These are phyloP conservation scores for Sphaerobolus stellatus DNA, from an alignment of 1,284 basidiomycete genomes.

Conservation along the genomic window DNA sequence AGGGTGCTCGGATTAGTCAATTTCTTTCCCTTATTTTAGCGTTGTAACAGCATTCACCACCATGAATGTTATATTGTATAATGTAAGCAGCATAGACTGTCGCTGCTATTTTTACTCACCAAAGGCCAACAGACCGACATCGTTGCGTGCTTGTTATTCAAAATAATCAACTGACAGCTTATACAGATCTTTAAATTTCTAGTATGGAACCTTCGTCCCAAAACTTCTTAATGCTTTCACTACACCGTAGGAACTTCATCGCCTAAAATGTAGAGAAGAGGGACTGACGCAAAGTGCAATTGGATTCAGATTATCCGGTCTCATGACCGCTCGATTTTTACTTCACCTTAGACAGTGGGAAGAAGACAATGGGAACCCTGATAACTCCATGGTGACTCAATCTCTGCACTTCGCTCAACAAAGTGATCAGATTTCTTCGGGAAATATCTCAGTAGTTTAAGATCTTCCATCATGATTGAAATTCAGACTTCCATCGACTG, in stretches of 20 bases:
- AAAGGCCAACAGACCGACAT: neutral
- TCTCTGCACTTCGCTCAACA: too few species aligned
- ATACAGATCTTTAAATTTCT: neutral
- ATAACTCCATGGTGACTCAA: too few species aligned
- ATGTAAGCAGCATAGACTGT: neutral
- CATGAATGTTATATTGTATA: neutral
- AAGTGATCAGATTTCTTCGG: too few species aligned
- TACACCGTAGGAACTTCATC: conserved; percentile 25
- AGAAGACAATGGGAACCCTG: too few species aligned
- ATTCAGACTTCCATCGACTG: too few species aligned
- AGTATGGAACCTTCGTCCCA: conserved; percentile 28
- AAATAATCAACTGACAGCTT: neutral
- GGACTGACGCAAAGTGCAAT: too few species aligned
- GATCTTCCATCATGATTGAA: too few species aligned
- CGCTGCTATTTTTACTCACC: neutral
- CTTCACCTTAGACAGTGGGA: conserved; percentile 32
- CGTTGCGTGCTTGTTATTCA: neutral
- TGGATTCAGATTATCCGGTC: conserved; percentile 31
- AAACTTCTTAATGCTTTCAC: conserved; percentile 31
- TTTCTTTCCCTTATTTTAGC: neutral
- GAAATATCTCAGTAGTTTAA: too few species aligned
- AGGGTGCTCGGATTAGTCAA: neutral
- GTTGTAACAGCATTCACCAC: neutral
- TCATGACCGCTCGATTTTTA: conserved; percentile 34
- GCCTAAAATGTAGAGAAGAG: too few species aligned